Conservation (phyloP, 345 rosid species). For the Rhizophora apiculata region DNA sequence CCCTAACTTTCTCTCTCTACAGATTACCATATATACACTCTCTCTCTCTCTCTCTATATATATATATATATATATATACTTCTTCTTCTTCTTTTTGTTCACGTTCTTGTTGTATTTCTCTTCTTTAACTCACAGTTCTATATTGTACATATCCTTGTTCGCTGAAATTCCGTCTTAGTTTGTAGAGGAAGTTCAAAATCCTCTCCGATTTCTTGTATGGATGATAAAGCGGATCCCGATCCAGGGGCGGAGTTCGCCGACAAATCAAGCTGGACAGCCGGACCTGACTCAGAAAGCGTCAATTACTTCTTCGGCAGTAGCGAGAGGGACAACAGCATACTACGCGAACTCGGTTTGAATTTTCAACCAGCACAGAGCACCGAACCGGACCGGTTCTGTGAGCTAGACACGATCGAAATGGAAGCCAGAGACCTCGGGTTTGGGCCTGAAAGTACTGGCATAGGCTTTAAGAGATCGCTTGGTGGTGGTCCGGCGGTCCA, state of each 20-base stretch:
- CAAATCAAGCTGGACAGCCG: conserved; percentile 38
- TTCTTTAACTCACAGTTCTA: background rate
- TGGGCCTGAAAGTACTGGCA: conserved; percentile 15
- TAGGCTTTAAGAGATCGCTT: background rate
- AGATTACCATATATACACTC: background rate
- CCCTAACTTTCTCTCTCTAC: conserved; percentile 44
- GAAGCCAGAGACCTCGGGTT: conserved; percentile 1
- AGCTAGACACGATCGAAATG: conserved; percentile 13
- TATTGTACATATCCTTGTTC: background rate
- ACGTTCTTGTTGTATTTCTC: background rate
- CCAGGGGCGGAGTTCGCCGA: conserved; percentile 30
- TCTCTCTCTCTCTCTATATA: background rate
- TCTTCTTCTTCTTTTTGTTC: background rate
- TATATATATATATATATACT: background rate
- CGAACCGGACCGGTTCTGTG: conserved; percentile 16
- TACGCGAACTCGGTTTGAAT: conserved; percentile 69
- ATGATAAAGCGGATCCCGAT: conserved; percentile 35
- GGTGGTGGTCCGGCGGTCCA: conserved; percentile 2
- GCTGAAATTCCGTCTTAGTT: background rate
- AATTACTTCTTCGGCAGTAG: conserved; percentile 45
- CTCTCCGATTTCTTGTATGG: conserved; percentile 12
- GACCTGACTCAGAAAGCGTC: conserved; percentile 39
- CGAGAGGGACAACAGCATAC: conserved; percentile 43
- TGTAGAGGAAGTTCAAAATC: background rate
- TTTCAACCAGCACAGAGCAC: conserved; percentile 18